Percentiles rank a stretch among this genome's conserved stretches.
phyloP scores from a whole-genome alignment of 768 basidiomycete species.

The Dioszegia crocea region DNA sequence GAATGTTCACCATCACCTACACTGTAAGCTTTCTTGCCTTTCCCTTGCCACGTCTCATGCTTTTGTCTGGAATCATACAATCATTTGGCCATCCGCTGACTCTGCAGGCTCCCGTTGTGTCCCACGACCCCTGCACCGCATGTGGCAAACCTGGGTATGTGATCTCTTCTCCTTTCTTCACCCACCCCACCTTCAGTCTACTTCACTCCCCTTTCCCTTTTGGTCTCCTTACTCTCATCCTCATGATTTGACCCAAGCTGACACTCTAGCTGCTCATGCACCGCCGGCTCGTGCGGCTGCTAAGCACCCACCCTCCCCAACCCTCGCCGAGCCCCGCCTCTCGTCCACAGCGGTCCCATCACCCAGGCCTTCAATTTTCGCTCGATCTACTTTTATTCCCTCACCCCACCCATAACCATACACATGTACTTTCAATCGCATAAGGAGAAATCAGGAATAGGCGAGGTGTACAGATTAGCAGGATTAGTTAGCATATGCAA shows the following conservation, averaged over 20 bases:
- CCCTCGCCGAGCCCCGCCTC: background rate
- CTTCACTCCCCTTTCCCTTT: background rate
- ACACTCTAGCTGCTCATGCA: background rate
- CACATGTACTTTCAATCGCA: slow-evolving; percentile 5
- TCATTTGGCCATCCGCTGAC: no score
- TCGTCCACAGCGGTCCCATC: no score
- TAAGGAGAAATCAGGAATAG: background rate
- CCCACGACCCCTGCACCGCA: slow-evolving; percentile 2
- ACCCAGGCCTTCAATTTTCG: background rate
- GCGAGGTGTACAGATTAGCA: background rate
- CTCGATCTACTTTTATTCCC: background rate
- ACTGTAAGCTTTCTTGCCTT: no score
- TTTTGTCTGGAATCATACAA: no score
- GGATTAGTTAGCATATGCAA: background rate
- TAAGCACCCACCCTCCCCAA: background rate
- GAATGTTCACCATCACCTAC: no score
- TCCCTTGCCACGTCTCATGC: no score
- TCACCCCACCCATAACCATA: background rate
- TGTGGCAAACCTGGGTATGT: slow-evolving; percentile 9
- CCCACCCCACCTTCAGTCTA: background rate
- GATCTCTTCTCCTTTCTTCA: background rate
- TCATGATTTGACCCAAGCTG: no score
- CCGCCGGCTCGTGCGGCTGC: slow-evolving; percentile 5
- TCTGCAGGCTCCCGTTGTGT: slow-evolving; percentile 5
- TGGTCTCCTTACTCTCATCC: background rate